phyloP scores from a whole-genome alignment of 2,329 filamentous ascomycete genomes.

The Fusarium paranaense region DNA sequence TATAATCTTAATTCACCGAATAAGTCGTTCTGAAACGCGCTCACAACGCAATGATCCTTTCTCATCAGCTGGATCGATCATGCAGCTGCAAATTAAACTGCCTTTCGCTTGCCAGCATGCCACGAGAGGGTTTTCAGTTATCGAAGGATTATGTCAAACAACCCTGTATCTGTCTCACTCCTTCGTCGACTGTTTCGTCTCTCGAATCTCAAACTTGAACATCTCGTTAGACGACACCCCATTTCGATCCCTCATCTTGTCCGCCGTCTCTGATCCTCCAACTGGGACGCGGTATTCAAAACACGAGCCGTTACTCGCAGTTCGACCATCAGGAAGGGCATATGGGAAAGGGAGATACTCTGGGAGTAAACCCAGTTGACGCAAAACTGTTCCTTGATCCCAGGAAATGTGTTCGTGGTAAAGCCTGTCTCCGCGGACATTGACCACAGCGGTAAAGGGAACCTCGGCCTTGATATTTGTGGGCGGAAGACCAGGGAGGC shows the following conservation, averaged over 20 bases:
- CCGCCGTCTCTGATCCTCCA: slow-evolving; percentile 45
- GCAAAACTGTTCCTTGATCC: slow-evolving; percentile 74
- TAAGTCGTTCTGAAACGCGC: background rate
- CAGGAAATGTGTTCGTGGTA: slow-evolving; percentile 76
- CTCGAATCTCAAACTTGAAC: slow-evolving; percentile 42
- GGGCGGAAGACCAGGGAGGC: slow-evolving; percentile 66
- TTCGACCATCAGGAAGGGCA: slow-evolving; percentile 52
- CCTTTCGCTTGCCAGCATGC: background rate
- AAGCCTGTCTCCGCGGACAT: slow-evolving; percentile 71
- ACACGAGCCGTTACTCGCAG: slow-evolving; percentile 35
- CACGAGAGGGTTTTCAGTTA: background rate
- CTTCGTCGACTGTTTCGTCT: background rate
- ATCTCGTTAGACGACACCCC: slow-evolving; percentile 48
- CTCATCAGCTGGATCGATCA: background rate
- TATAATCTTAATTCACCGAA: background rate
- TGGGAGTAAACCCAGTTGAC: slow-evolving; percentile 66
- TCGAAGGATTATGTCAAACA: background rate
- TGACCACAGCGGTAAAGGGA: slow-evolving; percentile 72
- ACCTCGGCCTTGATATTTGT: slow-evolving; percentile 66
- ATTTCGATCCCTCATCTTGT: slow-evolving; percentile 48
- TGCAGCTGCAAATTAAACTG: background rate
- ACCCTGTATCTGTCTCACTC: background rate
- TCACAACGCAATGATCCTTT: background rate
- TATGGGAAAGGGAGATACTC: slow-evolving; percentile 74
- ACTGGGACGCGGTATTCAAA: slow-evolving; percentile 50